These are phyloP conservation scores for Populus simonii DNA, from an alignment of 345 rosid species.

Conservation along the genomic window DNA sequence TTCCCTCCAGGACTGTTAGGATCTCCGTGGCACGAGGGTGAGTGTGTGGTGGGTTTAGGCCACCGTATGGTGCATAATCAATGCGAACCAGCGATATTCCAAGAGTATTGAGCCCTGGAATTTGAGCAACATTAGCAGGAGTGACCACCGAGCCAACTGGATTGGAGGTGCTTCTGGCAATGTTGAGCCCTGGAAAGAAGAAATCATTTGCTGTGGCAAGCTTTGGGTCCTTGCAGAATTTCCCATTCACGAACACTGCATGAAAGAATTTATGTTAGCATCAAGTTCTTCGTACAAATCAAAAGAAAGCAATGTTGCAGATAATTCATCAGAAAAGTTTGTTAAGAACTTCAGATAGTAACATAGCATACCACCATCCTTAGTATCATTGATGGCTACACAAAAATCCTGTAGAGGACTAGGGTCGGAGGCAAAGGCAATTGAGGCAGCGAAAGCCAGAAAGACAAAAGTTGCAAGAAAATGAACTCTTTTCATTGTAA, in stretches of 20 bases:
- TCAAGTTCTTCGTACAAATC: too few relatives aligned
- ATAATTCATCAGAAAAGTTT: too few relatives aligned
- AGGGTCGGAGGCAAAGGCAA: slow-evolving; percentile 11
- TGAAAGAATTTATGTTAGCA: too few relatives aligned
- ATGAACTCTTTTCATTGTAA: background rate
- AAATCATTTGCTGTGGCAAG: background rate
- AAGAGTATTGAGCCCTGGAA: too few relatives aligned
- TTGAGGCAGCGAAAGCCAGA: slow-evolving; percentile 8
- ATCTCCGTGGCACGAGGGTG: too few relatives aligned
- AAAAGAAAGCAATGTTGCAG: too few relatives aligned
- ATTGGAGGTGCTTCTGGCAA: background rate
- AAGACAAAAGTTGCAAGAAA: background rate
- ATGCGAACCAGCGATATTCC: too few relatives aligned
- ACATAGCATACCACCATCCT: background rate
- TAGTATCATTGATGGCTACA: background rate
- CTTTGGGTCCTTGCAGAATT: background rate
- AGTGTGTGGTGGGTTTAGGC: too few relatives aligned
- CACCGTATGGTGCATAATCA: too few relatives aligned
- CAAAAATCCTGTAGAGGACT: slow-evolving; percentile 17
- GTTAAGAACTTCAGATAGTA: background rate
- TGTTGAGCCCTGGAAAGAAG: background rate
- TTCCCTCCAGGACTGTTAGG: too few relatives aligned
- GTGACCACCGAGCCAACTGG: background rate
- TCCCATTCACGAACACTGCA: too few relatives aligned
- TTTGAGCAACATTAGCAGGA: too few relatives aligned